Percentiles rank a stretch among this genome's conserved stretches.
phyloP scores from a whole-genome alignment of 192 early-diverging fungal genomes.

The Chytriomyces hyalinus region DNA sequence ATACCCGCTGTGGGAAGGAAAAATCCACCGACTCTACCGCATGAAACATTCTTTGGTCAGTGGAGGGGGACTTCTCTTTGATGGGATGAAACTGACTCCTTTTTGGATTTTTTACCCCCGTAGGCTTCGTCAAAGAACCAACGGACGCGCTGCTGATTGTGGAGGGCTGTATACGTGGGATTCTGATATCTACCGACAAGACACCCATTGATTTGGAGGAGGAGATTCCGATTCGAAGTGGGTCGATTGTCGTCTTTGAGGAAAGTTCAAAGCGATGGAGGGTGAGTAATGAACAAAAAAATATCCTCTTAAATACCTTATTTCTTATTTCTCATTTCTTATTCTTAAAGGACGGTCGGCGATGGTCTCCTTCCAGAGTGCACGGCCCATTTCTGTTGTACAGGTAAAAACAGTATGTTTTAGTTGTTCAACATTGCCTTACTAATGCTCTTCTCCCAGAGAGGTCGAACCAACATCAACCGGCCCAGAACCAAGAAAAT shows the following conservation, averaged over 20 bases:
- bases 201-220: neutral
- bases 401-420: constrained; percentile 1
- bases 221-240: constrained; percentile 16
- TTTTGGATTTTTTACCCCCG: neutral
- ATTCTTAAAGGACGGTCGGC: constrained; percentile 17
- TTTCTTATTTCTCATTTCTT: too few species aligned
- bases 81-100: neutral
- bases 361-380: constrained; percentile 25
- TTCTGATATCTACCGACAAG: constrained; percentile 15
- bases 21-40: neutral
- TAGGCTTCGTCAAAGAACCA: constrained; percentile 27
- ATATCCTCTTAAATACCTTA: too few species aligned
- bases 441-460: neutral
- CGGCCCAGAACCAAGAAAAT: constrained; percentile 21
- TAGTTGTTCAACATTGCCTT: neutral
- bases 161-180: constrained; percentile 17
- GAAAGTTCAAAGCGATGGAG: constrained; percentile 28
- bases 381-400: constrained; percentile 35
- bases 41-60: constrained; percentile 27
- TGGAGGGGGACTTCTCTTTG: neutral
- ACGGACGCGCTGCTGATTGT: constrained; percentile 28
- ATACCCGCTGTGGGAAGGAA: too few species aligned
- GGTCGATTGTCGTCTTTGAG: constrained; percentile 24
- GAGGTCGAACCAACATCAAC: constrained; percentile 26
- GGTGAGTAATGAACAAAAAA: constrained; percentile 12